phyloP scores from a whole-genome alignment of 2,329 filamentous ascomycete genomes.

The Pseudogymnoascus verrucosus region DNA sequence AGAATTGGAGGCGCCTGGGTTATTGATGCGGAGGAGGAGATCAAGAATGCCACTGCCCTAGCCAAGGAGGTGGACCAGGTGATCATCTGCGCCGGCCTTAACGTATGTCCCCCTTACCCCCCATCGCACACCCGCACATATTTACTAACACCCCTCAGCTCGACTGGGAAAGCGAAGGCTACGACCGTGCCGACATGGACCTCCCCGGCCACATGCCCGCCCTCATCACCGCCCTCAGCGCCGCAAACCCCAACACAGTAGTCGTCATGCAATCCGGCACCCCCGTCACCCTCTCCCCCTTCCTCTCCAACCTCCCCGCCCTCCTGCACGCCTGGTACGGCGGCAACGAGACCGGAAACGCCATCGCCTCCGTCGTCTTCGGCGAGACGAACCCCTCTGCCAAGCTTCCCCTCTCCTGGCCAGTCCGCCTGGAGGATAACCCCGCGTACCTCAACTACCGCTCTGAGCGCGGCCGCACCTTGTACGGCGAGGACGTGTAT shows the following conservation, averaged over 20 bases:
- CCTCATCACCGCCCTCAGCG: constrained; percentile 57
- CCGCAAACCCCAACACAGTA: constrained; percentile 59
- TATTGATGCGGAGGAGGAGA: constrained; percentile 49
- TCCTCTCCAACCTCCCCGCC: constrained; percentile 46
- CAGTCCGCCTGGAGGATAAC: constrained; percentile 58
- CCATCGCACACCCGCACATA: no score
- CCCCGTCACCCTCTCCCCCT: constrained; percentile 60
- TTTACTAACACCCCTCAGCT: constrained; percentile 21
- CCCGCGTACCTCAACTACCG: constrained; percentile 70
- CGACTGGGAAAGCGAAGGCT: constrained; percentile 75
- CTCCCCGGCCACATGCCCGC: constrained; percentile 66
- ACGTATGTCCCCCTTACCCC: constrained; percentile 31
- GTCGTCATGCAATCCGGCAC: constrained; percentile 74
- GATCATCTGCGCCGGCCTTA: constrained; percentile 69
- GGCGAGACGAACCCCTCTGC: constrained; percentile 67
- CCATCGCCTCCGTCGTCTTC: constrained; percentile 69
- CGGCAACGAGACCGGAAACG: constrained; percentile 78
- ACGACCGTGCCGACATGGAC: constrained; percentile 70
- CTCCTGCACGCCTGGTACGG: constrained; percentile 77
- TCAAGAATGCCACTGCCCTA: constrained; percentile 57
- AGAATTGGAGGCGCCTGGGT: constrained; percentile 53
- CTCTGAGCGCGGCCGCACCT: constrained; percentile 59
- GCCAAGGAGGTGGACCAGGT: constrained; percentile 69
- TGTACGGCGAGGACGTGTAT: constrained; percentile 76
- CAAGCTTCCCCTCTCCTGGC: constrained; percentile 69